Conservation (phyloP, 2,329 filamentous ascomycete genomes). For the Ophiostoma ulmi region DNA sequence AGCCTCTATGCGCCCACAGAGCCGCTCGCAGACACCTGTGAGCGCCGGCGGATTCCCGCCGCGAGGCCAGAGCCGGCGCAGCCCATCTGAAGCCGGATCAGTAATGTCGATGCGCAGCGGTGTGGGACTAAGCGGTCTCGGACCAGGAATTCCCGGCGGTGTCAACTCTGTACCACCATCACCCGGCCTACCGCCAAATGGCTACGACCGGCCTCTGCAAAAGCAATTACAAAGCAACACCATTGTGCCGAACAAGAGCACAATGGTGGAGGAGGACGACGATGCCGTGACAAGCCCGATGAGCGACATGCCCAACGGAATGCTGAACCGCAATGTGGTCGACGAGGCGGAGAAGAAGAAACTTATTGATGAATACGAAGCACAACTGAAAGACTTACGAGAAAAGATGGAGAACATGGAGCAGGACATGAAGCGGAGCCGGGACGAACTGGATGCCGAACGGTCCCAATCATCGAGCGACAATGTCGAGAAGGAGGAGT, state of each 20-base stretch:
- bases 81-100: slow-evolving; percentile 60
- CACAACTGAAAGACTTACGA: slow-evolving; percentile 68
- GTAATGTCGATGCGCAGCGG: slow-evolving; percentile 43
- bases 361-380: slow-evolving; percentile 71
- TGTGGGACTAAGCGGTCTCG: slow-evolving; percentile 28
- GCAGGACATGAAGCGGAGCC: slow-evolving; percentile 62
- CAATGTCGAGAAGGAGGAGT: slow-evolving; percentile 64
- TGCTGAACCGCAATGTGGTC: slow-evolving; percentile 28
- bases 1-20: slow-evolving; percentile 56
- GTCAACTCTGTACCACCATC: slow-evolving; percentile 49
- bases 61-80: slow-evolving; percentile 48
- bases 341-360: slow-evolving; percentile 32
- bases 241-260: slow-evolving; percentile 96
- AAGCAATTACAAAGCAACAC: slow-evolving; percentile 94
- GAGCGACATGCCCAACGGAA: slow-evolving; percentile 15
- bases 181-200: slow-evolving; percentile 54
- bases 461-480: slow-evolving; percentile 48
- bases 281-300: slow-evolving; percentile 41
- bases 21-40: slow-evolving; percentile 59
- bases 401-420: slow-evolving; percentile 70
- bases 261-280: slow-evolving; percentile 93
- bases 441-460: slow-evolving; percentile 63
- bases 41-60: slow-evolving; percentile 45
- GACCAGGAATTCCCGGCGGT: slow-evolving; percentile 23
- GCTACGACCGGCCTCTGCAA: slow-evolving; percentile 70